Evolutionary conservation across 2,329 filamentous ascomycete species (phyloP).

Genomic region (Colletotrichum chlorophyti): DNA sequence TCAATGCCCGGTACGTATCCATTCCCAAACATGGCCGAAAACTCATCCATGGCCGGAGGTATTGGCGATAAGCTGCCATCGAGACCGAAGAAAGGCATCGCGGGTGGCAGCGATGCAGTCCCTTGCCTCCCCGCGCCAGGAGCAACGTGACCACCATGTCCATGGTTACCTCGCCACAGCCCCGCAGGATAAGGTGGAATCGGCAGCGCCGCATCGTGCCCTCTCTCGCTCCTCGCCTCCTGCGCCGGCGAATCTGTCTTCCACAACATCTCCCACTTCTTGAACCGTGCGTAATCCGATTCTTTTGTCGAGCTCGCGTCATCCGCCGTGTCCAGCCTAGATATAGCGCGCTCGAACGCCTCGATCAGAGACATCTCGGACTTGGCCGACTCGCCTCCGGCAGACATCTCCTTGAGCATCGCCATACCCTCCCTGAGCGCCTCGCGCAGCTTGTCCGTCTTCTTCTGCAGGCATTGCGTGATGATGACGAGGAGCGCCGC

Average conservation of each 20-base stretch:
- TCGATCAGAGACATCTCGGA: constrained; percentile 61
- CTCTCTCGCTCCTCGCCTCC: constrained; percentile 34
- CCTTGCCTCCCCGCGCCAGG: constrained; percentile 22
- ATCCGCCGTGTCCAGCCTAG: constrained; percentile 51
- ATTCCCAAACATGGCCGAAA: constrained; percentile 31
- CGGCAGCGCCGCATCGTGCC: constrained; percentile 8
- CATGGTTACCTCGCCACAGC: constrained; percentile 7
- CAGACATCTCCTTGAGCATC: constrained; percentile 60
- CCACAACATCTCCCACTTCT: constrained; percentile 47
- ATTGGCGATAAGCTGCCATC: constrained; percentile 45
- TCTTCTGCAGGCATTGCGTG: constrained; percentile 45
- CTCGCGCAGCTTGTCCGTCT: constrained; percentile 48
- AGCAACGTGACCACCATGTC: constrained; percentile 14
- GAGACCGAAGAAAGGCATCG: constrained; percentile 44
- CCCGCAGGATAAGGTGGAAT: constrained; percentile 18
- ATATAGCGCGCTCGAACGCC: constrained; percentile 55
- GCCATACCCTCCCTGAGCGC: constrained; percentile 55
- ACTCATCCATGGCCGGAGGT: constrained; percentile 46
- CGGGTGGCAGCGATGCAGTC: constrained; percentile 35
- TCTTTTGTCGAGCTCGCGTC: constrained; percentile 42
- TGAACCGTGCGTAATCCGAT: constrained; percentile 54
- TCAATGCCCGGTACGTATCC: constrained; percentile 19
- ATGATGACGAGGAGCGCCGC: constrained; percentile 57
- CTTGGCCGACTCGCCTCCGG: constrained; percentile 57
- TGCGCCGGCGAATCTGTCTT: constrained; percentile 43